Evolutionary conservation across 2,329 filamentous ascomycete genomes (phyloP).

Genomic region (Fusarium beomiforme): DNA sequence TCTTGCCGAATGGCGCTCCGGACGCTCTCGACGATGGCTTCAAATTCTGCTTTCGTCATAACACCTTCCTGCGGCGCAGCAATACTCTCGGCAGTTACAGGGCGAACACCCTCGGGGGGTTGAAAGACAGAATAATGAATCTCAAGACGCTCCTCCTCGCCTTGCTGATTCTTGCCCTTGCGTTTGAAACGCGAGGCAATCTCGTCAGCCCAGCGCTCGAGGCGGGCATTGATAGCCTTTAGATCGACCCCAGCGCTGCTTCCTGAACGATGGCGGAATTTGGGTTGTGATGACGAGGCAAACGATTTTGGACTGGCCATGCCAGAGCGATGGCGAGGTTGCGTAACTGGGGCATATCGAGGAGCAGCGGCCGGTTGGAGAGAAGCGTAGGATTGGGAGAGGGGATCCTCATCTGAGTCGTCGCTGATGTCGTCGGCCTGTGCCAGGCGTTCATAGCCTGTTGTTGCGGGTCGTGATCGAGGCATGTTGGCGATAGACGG

Average conservation of each 20-base stretch:
- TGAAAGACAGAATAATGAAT: constrained; percentile 99
- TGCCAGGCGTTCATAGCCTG: constrained; percentile 85
- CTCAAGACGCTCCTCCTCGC: constrained; percentile 87
- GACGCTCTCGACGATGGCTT: constrained; percentile 90
- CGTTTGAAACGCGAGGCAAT: constrained; percentile 98
- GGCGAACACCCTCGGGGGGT: constrained; percentile 85
- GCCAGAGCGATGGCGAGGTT: constrained; percentile 68
- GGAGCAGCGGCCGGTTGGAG: constrained; percentile 67
- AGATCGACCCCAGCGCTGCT: constrained; percentile 94
- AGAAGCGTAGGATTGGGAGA: constrained; percentile 64
- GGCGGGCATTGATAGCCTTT: constrained; percentile 94
- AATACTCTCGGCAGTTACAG: constrained; percentile 79
- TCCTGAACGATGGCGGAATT: constrained; percentile 58
- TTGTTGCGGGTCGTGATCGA: constrained; percentile 74
- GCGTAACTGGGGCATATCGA: constrained; percentile 71
- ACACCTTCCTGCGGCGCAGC: constrained; percentile 70
- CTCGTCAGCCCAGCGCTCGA: constrained; percentile 97
- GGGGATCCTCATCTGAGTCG: constrained; percentile 72
- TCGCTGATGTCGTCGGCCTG: constrained; percentile 82
- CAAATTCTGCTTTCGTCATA: constrained; percentile 84
- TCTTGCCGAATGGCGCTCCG: constrained; percentile 87
- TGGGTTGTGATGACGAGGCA: constrained; percentile 47
- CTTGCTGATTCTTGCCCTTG: constrained; percentile 74
- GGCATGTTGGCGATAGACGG: constrained; percentile 60
- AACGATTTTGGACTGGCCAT: constrained; percentile 65